Conservation (phyloP, 108 stramenopile species). For the Aurantiochytrium sp. region DNA sequence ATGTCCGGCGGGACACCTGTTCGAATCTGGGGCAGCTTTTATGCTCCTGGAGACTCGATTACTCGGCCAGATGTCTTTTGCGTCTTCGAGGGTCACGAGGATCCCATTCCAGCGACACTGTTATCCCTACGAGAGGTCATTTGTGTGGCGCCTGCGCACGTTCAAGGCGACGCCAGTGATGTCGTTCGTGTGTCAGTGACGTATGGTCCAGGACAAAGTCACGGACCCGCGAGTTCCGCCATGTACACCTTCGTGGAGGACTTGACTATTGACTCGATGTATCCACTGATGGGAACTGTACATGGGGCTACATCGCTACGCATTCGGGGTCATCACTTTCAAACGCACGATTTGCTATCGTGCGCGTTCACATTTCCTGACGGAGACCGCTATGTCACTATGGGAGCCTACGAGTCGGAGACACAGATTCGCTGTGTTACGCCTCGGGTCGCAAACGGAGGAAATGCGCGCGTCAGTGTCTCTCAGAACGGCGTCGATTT, state of each 20-base stretch:
- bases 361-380: slow-evolving; percentile 27
- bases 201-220: neutral
- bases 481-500: slow-evolving; percentile 12
- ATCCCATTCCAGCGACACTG: neutral
- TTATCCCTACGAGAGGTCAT: neutral
- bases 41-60: neutral
- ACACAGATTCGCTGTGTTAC: slow-evolving; percentile 9
- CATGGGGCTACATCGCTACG: slow-evolving; percentile 28
- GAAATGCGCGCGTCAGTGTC: neutral
- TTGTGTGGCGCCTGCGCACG: neutral
- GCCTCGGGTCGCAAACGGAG: neutral
- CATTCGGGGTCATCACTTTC: neutral
- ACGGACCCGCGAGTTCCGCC: too few species aligned
- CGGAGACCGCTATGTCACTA: neutral
- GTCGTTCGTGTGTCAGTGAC: neutral
- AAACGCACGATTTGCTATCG: neutral
- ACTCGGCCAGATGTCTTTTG: neutral
- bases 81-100: neutral
- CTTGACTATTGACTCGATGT: neutral
- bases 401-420: slow-evolving; percentile 9
- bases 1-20: neutral
- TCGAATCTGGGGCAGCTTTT: neutral
- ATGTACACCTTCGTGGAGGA: too few species aligned
- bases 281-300: slow-evolving; percentile 15
- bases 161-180: neutral